Evolutionary conservation across 768 basidiomycete species (phyloP).

Genomic region (Psilocybe tampanensis): DNA sequence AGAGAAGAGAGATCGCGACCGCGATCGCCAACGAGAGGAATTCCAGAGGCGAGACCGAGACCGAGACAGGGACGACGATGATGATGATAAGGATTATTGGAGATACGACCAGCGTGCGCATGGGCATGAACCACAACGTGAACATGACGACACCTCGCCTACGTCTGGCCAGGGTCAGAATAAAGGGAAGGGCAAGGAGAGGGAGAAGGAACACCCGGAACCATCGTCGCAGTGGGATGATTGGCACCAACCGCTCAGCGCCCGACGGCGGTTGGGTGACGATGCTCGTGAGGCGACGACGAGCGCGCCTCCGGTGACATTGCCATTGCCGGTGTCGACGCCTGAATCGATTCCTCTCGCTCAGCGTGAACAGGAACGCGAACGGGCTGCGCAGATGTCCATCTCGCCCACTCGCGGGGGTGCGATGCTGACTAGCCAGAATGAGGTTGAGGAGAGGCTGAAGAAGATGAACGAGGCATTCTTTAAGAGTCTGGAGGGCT

Average conservation of each 20-base stretch:
- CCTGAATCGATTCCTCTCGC: background rate
- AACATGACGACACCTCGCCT: no score
- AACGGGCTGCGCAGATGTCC: constrained; percentile 11
- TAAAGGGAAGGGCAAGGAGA: background rate
- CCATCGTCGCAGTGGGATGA: background rate
- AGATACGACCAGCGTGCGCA: constrained; percentile 4
- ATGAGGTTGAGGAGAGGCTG: constrained; percentile 67
- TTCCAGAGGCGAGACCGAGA: constrained; percentile 17
- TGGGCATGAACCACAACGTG: constrained; percentile 15
- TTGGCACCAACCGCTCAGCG: no score
- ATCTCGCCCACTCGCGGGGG: constrained; percentile 35
- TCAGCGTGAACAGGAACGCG: background rate
- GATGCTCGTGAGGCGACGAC: background rate
- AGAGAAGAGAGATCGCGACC: no score
- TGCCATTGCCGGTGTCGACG: background rate
- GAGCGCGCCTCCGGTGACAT: constrained; percentile 2
- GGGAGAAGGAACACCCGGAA: background rate
- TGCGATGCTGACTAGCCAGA: constrained; percentile 65
- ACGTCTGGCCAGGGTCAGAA: no score
- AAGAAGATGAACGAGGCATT: constrained; percentile 71
- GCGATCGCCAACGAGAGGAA: no score
- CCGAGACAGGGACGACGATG: constrained; percentile 8
- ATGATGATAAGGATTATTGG: constrained; percentile 1
- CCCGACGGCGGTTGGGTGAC: background rate
- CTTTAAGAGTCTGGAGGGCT: constrained; percentile 61